Conservation (phyloP, 179 eudicot genomes). For the Dionaea muscipula region DNA sequence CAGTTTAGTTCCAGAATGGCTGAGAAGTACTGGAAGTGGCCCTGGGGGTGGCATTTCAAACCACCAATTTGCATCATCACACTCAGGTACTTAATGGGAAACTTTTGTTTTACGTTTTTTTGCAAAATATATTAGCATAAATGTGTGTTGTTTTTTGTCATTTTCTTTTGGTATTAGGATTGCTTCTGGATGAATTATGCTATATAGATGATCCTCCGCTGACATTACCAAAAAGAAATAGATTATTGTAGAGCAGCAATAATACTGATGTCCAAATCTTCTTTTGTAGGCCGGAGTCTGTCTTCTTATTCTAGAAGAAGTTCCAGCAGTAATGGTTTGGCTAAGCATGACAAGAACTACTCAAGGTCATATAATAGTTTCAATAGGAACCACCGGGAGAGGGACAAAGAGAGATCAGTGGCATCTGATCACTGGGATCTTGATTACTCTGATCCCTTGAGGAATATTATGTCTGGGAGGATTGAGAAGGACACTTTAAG, state of each 20-base stretch:
- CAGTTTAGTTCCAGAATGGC: slow-evolving; percentile 85
- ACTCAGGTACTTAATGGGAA: slow-evolving; percentile 33
- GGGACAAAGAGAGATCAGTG: slow-evolving; percentile 37
- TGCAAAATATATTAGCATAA: background rate
- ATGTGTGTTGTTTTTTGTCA: background rate
- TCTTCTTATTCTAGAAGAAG: slow-evolving; percentile 41
- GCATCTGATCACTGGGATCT: slow-evolving; percentile 29
- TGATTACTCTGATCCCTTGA: slow-evolving; percentile 41
- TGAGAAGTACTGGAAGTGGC: slow-evolving; percentile 50
- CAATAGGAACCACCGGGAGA: slow-evolving; percentile 42
- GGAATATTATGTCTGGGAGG: slow-evolving; percentile 26
- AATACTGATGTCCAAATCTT: slow-evolving; percentile 25
- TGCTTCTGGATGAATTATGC: background rate
- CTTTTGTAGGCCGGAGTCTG: background rate
- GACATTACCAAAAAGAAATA: slow-evolving; percentile 26
- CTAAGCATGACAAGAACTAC: slow-evolving; percentile 26
- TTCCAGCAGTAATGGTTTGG: slow-evolving; percentile 43
- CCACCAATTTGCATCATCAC: slow-evolving; percentile 49
- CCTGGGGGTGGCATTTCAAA: slow-evolving; percentile 36
- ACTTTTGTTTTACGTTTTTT: background rate
- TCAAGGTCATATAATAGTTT: slow-evolving; percentile 43
- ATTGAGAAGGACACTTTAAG: slow-evolving; percentile 46
- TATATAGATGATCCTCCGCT: slow-evolving; percentile 16
- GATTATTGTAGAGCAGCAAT: slow-evolving; percentile 21
- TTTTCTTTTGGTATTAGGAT: background rate